Base-by-base conservation (phyloP, 305 asterid genomes). In the Fraxinus greggii region DNA sequence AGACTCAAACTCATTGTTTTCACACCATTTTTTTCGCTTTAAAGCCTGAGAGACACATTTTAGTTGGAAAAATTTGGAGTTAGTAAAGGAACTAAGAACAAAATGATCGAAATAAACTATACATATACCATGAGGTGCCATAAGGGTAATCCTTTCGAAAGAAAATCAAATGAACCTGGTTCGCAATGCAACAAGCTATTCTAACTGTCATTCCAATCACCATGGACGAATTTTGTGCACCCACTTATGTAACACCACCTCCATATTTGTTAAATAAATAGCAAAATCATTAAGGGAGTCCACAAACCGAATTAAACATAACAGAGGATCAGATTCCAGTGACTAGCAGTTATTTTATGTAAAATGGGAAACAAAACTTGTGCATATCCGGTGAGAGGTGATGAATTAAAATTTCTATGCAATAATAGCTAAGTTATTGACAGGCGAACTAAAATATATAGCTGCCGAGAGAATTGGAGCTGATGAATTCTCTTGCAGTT, bases 1-100 rank as follows among this genome's bases (percentile, higher is more conserved):
- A 63, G 94, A 80, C 81, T 90, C 91, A 38, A 79, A 90, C 78
- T 88, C 92, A 80, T 81, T 88, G 40, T 87, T 84, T 81, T 70
- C 92, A 45, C 78, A 80, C 72, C 86, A 89, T 82, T 85, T 85
- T 90, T 91, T 94, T 86, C 97, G 85, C 91, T 95, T 94, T 82
- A 89, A 82, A 59, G 91, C 89, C 99, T 94, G 90, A 42, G 21
- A 72, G 73, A 86, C 24, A 83, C 82, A 82, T 79, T 78, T 83
- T 23, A 29, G 26, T 81, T 23, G 67, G 31, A 45, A 33, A 78
- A 73, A 79, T 5, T 38, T 73, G 29, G 69, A 70, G 59, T 85
- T 78, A 89, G 79, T 75, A 75, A 21, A 76, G 54, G n/a, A 81
- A 79, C 78, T 23, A 75, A 75, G 83, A 56, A 56, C 19, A 38